Base-by-base conservation (phyloP, 345 rosid genomes). In the Excoecaria cochinchinensis region DNA sequence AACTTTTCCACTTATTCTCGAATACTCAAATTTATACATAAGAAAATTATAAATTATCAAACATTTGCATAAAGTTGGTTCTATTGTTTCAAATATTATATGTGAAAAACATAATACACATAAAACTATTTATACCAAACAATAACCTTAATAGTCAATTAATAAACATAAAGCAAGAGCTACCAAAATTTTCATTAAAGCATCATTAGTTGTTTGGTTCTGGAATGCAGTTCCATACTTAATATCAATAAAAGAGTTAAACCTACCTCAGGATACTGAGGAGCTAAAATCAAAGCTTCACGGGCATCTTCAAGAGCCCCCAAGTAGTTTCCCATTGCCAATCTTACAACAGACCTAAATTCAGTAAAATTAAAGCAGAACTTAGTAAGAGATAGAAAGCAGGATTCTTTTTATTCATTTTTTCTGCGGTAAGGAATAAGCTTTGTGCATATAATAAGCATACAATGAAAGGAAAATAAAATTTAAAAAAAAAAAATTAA, bases 241-340 rank as follows among this genome's bases (percentile, higher is more conserved):
- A 76, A 53, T 70, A 38, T 70, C 12, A 44, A 21, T 4, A 19
- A 48, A 13, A 52, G 42, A 15, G 14, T 62, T 50, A 22, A 48
- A 44, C 85, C 75, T 53, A 90, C 97, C 91, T 90, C 92, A 31
- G 71, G 17, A 82, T 81, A 94, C 46, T 69, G 77, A 24, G 97
- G 91, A 74, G 91, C 87, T 73, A 87, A 76, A 19, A 64, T 76
- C 59, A 82, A 69, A 39, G 97, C 89, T 53, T 76, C 82, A 58
- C 59, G 85, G 40, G 89, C 92, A 87, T 92, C 98, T 76, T 92
- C 92, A 75, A 94, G 90, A 76, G 97, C 95, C 40, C 90, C 90
- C 36, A 39, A 47, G 75, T 85, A 78, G 79, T 94, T 78, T 73
- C 82, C 81, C 90, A 86, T 83, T 31, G 81, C 90, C 83, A 91